Conservation (phyloP, 768 basidiomycete genomes). For the Cystofilobasidium capitatum region DNA sequence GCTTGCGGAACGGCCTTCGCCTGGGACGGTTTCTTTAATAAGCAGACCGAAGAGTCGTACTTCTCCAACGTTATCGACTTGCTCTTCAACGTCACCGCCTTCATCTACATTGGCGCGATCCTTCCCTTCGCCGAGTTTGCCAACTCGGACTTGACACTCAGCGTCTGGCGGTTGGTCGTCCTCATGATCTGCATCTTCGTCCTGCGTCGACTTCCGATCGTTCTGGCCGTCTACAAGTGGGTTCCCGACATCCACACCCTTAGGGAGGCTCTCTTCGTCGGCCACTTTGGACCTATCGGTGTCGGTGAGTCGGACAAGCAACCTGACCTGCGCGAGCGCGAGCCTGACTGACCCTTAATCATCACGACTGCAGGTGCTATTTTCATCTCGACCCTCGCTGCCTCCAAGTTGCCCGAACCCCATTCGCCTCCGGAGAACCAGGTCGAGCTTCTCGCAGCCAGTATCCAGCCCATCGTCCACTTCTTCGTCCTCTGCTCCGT, state of each 20-base stretch:
- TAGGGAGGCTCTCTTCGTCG: conserved; percentile 84
- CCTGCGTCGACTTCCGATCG: conserved; percentile 70
- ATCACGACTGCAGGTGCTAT: conserved; percentile 53
- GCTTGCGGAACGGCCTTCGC: conserved; percentile 92
- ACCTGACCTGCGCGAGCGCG: neutral
- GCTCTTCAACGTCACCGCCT: conserved; percentile 27
- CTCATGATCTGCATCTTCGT: conserved; percentile 73
- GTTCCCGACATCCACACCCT: conserved; percentile 95
- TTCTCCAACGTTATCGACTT: conserved; percentile 92
- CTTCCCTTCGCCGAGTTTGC: conserved; percentile 82
- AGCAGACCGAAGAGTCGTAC: conserved; percentile 83
- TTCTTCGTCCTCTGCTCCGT: conserved; percentile 93
- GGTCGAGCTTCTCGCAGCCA: conserved; percentile 55
- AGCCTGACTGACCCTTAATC: conserved; percentile 42
- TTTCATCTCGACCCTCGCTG: conserved; percentile 57
- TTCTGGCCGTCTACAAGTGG: conserved; percentile 73
- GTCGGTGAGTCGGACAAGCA: conserved; percentile 37
- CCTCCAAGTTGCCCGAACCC: conserved; percentile 36
- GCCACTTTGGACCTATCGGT: conserved; percentile 87
- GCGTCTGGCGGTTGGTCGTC: conserved; percentile 73
- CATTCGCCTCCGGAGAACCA: conserved; percentile 49
- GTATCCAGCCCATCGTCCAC: conserved; percentile 84
- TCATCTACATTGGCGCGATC: conserved; percentile 73
- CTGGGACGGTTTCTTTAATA: conserved; percentile 60
- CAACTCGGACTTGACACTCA: conserved; percentile 56